These are phyloP conservation scores for Trichoderma atrobrunneum DNA, from an alignment of 2,329 filamentous ascomycete species.

Conservation along the genomic window DNA sequence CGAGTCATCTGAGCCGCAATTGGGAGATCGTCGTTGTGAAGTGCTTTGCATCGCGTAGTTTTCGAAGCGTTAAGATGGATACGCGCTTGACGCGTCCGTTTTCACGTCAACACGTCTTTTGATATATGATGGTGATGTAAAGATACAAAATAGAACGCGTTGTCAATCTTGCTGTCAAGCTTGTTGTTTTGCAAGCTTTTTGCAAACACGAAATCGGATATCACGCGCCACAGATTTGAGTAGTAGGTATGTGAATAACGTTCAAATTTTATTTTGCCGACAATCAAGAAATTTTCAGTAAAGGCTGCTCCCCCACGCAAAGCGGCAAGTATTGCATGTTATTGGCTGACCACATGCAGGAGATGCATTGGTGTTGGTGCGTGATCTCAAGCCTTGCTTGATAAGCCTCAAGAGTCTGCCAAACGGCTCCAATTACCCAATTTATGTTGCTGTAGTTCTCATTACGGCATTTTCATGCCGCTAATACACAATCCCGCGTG, in stretches of 20 bases:
- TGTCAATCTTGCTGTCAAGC: neutral
- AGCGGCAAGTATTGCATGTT: neutral
- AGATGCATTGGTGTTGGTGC: neutral
- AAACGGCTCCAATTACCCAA: too few species aligned
- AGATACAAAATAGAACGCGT: neutral
- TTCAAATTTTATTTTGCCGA: neutral
- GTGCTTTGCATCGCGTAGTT: neutral
- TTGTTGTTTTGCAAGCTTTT: neutral
- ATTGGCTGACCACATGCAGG: neutral
- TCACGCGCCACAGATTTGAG: neutral
- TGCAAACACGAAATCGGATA: neutral
- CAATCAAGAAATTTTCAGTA: neutral
- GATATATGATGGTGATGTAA: neutral
- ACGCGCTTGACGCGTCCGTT: neutral
- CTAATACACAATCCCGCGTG: fast-evolving
- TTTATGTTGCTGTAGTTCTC: too few species aligned
- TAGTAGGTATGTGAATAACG: neutral
- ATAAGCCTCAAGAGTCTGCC: neutral
- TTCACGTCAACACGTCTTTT: neutral
- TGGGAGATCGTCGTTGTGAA: neutral
- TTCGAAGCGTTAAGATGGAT: neutral
- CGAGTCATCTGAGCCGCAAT: neutral
- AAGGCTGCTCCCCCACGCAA: neutral
- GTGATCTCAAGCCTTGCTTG: neutral
- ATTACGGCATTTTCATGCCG: too few species aligned